A percentile compares a stretch with the other conserved stretches of the same genome.
phyloP scores from a whole-genome alignment of 139 green algal genomes.

The Coelastrella sp. region DNA sequence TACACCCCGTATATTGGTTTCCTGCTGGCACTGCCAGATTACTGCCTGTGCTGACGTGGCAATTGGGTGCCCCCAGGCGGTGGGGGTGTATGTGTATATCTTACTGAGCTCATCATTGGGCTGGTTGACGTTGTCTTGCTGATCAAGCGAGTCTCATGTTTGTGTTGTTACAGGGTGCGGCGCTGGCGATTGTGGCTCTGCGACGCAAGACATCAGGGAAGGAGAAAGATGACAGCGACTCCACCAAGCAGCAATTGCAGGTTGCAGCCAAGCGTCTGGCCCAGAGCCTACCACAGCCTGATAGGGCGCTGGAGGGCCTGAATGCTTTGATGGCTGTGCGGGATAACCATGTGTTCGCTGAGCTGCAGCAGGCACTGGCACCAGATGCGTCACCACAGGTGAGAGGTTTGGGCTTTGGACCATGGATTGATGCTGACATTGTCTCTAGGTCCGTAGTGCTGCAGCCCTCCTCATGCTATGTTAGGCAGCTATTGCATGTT shows the following conservation, averaged over 20 bases:
- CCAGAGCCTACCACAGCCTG: background rate
- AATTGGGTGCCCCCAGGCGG: no score
- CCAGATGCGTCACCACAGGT: background rate
- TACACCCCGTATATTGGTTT: no score
- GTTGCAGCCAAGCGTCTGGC: background rate
- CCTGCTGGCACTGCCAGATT: no score
- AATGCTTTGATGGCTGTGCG: constrained; percentile 18
- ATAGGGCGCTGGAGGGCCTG: background rate
- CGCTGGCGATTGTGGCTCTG: constrained; percentile 22
- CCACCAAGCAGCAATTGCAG: background rate
- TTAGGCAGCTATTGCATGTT: no score
- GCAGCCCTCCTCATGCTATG: no score
- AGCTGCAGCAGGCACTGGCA: constrained; percentile 34
- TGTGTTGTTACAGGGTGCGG: background rate
- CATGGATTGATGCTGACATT: no score
- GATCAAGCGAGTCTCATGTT: background rate
- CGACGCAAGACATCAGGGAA: constrained; percentile 35
- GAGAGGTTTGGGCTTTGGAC: background rate
- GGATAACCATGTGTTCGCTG: constrained; percentile 28
- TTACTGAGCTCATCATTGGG: no score
- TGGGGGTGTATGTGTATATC: no score
- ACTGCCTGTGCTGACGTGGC: no score
- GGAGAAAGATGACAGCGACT: background rate
- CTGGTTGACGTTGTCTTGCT: no score
- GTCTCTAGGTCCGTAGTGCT: no score